Conservation (phyloP, 2,329 filamentous ascomycete species). For the Ilyonectria mors-panacis region DNA sequence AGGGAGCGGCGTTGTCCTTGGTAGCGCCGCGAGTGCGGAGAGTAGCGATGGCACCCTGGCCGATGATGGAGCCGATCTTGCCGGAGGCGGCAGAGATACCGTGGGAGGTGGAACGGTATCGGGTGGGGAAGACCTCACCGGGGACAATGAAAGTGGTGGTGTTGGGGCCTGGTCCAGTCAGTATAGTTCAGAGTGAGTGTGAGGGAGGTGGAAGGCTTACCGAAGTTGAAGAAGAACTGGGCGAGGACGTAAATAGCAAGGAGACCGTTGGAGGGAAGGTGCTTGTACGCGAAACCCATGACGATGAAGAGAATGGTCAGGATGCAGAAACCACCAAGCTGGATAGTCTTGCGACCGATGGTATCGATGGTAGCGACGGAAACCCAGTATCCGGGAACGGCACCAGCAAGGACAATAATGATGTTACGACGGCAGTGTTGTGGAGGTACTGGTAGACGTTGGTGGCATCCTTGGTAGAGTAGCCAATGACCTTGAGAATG, state of each 20-base stretch:
- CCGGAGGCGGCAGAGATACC: conserved; percentile 70
- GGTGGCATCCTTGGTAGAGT: conserved; percentile 62
- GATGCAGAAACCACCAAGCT: conserved; percentile 74
- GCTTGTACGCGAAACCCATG: conserved; percentile 75
- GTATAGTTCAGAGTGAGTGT: background rate
- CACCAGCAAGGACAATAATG: conserved; percentile 83
- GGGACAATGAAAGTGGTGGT: conserved; percentile 71
- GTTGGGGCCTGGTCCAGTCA: conserved; percentile 60
- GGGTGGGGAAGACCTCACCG: conserved; percentile 70
- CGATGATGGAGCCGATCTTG: conserved; percentile 71
- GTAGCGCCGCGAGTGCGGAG: conserved; percentile 64
- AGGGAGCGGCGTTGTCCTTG: conserved; percentile 63
- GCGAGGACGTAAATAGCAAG: conserved; percentile 69
- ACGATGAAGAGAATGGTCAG: conserved; percentile 73
- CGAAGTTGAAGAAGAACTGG: conserved; percentile 74
- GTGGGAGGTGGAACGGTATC: conserved; percentile 71
- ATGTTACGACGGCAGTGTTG: conserved; percentile 84
- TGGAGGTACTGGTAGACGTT: conserved; percentile 79
- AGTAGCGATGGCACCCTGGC: conserved; percentile 70
- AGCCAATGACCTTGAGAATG: conserved; percentile 81
- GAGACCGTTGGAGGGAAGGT: conserved; percentile 66
- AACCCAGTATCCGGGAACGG: conserved; percentile 87
- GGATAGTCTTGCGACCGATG: conserved; percentile 83
- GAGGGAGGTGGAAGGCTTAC: conserved; percentile 34
- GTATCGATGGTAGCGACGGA: conserved; percentile 82